Percentiles rank a stretch among this genome's conserved stretches.
These are phyloP conservation scores for Ampelocalamus luodianensis DNA, from an alignment of 176 grass and related monocot genomes.

Conservation along the genomic window DNA sequence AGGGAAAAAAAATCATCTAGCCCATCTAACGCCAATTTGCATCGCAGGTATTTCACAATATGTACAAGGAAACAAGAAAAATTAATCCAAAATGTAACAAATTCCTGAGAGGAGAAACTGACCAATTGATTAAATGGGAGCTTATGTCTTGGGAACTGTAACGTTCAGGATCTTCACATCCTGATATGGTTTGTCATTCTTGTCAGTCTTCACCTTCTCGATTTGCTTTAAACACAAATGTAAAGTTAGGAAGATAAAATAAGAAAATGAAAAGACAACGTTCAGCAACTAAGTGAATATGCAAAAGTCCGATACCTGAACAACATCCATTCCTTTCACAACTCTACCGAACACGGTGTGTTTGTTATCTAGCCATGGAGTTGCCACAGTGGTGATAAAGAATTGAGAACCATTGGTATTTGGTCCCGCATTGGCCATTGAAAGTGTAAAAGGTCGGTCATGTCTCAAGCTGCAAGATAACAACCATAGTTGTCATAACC, in stretches of 20 bases:
- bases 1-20: neutral
- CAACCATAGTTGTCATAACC: slow-evolving; percentile 11
- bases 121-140: slow-evolving; percentile 12
- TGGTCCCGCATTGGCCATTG: slow-evolving; percentile 98
- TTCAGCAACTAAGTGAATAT: slow-evolving; percentile 10
- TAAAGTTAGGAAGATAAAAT: slow-evolving; percentile 33
- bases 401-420: slow-evolving; percentile 98
- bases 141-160: slow-evolving; percentile 86
- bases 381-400: slow-evolving; percentile 96
- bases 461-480: slow-evolving; percentile 86
- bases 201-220: slow-evolving; percentile 95
- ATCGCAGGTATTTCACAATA: neutral
- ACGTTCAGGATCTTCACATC: slow-evolving; percentile 99
- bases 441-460: slow-evolving; percentile 95
- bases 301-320: slow-evolving; percentile 65
- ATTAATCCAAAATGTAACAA: neutral
- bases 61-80: slow-evolving; percentile 19
- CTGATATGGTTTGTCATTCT: slow-evolving; percentile 97
- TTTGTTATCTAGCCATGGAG: slow-evolving; percentile 98
- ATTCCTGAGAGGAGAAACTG: slow-evolving; percentile 9
- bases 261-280: neutral
- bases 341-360: slow-evolving; percentile 98
- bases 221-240: slow-evolving; percentile 65
- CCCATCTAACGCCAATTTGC: neutral
- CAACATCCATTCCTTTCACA: slow-evolving; percentile 99